Evolutionary conservation across 2,329 filamentous ascomycete genomes (phyloP), one percentile per base, ranked within the genome.

Genomic region (Pseudogymnoascus sp.): DNA sequence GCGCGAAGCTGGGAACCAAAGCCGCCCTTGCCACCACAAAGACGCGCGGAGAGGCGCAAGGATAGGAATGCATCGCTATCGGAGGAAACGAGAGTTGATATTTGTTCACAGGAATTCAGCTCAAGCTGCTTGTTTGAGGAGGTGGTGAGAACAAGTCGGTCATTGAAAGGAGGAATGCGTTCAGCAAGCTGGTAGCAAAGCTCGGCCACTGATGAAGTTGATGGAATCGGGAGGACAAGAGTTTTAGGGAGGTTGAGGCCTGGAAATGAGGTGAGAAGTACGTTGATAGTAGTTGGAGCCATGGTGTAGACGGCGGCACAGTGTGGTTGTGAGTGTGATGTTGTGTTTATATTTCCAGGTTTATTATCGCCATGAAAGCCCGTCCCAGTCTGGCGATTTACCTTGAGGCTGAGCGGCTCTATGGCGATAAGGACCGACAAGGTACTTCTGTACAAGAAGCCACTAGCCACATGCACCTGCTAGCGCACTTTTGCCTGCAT

Each of bases 1-100:
- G 96, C 95, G 72, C 96, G 91, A 38, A 99, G 86, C 75, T 99
- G 96, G 1, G 93, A 98, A 62, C 95, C 95, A 74, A 99, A 99
- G 72, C 95, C 95, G 76, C 95, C 95, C 74, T 99, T 99, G 73
- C 96, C 96, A 78, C 96, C 95, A 69, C 89, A 90, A 40, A 97
- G 78, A 5, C 89, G 89, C 1, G 88, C 81, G 6, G 87, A 88
- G 31, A 99, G 85, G 62, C 92, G 90, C 3, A 99, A 83, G 0
- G 92, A 88, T 14, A 99, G 81, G 68, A 98, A 88, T 35, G 86
- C 85, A 78, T 89, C 85, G 61, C 83, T 66, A 4, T 71, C 69
- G 35, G 75, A 72, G 3, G 82, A 78, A 38, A 95, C 81, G 19
- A 92, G 82, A 11, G 81, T 80, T 10, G 84, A 83, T 28, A 96